A percentile compares a stretch with the other conserved stretches of the same genome.
Evolutionary conservation across 2,329 filamentous ascomycete genomes (phyloP).

Genomic region (Claviceps sorghi): DNA sequence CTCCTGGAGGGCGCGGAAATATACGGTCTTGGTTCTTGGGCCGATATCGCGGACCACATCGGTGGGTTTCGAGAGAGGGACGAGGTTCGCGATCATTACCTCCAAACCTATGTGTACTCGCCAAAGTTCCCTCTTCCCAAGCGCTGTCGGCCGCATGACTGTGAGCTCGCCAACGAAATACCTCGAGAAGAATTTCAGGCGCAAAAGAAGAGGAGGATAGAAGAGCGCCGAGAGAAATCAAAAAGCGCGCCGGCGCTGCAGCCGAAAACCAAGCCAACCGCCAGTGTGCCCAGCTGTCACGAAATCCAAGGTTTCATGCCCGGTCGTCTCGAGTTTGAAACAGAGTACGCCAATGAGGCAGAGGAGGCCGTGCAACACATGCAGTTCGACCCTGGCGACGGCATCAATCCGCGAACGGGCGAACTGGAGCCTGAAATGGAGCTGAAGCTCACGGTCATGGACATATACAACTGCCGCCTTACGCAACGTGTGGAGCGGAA

Average conservation of each 20-base stretch:
- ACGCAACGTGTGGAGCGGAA: conserved; percentile 88
- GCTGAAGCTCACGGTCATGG: conserved; percentile 93
- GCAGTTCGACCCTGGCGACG: conserved; percentile 94
- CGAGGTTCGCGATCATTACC: conserved; percentile 89
- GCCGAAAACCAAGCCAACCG: conserved; percentile 90
- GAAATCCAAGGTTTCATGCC: conserved; percentile 99
- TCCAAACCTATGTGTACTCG: conserved; percentile 74
- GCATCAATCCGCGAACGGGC: conserved; percentile 68
- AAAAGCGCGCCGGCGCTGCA: conserved; percentile 72
- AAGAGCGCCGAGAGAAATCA: conserved; percentile 74
- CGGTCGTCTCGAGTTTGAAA: conserved; percentile 91
- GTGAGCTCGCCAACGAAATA: conserved; percentile 60
- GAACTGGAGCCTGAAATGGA: conserved; percentile 93
- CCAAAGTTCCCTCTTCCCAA: conserved; percentile 74
- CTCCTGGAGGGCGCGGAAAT: conserved; percentile 88
- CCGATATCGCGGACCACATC: conserved; percentile 95
- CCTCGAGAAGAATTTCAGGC: conserved; percentile 87
- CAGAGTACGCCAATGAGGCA: conserved; percentile 91
- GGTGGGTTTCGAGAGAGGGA: conserved; percentile 89
- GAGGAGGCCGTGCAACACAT: conserved; percentile 97
- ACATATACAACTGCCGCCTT: conserved; percentile 88
- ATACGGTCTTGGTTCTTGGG: conserved; percentile 93
- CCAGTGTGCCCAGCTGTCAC: conserved; percentile 88
- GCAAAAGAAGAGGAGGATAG: conserved; percentile 83
- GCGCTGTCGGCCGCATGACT: conserved; percentile 71